Base-by-base conservation (phyloP, 345 rosid species). In the Microcos paniculata region DNA sequence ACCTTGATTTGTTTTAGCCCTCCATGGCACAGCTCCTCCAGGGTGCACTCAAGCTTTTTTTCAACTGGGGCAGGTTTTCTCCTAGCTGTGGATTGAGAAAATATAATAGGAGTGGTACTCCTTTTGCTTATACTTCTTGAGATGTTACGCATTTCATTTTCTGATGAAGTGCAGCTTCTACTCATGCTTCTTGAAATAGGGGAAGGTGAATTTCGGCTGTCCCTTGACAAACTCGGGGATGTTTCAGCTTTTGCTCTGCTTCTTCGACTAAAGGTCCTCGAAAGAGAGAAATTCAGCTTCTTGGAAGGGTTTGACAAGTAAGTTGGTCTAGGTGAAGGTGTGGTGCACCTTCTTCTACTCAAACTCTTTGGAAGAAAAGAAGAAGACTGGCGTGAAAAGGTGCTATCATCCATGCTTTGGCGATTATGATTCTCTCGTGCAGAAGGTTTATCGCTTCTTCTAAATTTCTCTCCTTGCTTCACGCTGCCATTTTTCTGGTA, bases 21-120 rank as follows among this genome's bases (percentile, higher is more conserved):
- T 9, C 98, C 99, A 51, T 62, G 76, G 77, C 85, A 84, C 66
- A 95, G 86, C 72, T 93, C 97, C 82, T 91, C 99, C 19, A 95
- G 84, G 1, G 94, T 89, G 88, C 99, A 95, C 40, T 88, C 87
- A 2, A 95, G 94, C 73, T 76, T 84, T 81, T 79, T 87, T 79
- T 91, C 94, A 0, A 83, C 75, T 0, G 94, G 87, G 0, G 83
- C 82, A 0, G 97, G 97, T 52, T 87, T 93, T 35, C 83, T 85
- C 65, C 87, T 65, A 1, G 89, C 87, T 0, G 85, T 84, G 1
- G 96, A 84, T 62, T 89, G 97, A 0, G 99, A 94, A 76, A 85
- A 94, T 24, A 94, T 71, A 3, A 92, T 92, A 2, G 90, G 88
- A 2, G 91, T 84, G 31, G 80, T 62, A 79, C 84, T 78, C 77